Evolutionary conservation across 2,329 filamentous ascomycete genomes (phyloP), one percentile per base, ranked within the genome.

Genomic region (Talaromyces sp.): DNA sequence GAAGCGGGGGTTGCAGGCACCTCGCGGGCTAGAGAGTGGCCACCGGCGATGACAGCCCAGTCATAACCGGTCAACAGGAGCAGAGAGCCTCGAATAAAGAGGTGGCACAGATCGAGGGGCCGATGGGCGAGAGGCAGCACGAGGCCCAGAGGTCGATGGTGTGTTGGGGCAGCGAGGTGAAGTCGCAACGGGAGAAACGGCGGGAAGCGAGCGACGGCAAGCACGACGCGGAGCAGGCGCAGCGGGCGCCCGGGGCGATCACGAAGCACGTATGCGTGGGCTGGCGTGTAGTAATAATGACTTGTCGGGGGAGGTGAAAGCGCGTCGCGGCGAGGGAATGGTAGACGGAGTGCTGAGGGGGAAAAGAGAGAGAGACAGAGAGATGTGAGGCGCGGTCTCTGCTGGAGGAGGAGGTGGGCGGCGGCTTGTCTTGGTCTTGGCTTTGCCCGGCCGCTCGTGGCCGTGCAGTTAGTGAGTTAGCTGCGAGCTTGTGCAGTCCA

Each of bases 1-100:
- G 73, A 75, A 78, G 76, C 75, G 74, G 75, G 75, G 74, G 70
- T 69, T 72, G 44, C 23, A 47, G 59, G 67, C 69, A 74, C 74
- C 70, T 76, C 72, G 73, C 73, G 72, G 73, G 70, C 73, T 76
- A 76, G 67, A 72, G 70, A 72, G 65, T 68, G 74, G 70, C 72
- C 70, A 74, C 68, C 70, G 70, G 68, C 70, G 69, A 64, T 66
- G 69, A 70, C 71, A 64, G 66, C 68, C 72, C 65, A 72, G 72
- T 76, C 76, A 78, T 78, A 75, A 75, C 76, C 74, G 72, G 69
- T 67, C 66, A 59, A 60, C 65, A 61, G 68, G 65, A 59, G 31
- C 47, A 50, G 50, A 30, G 30, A 31, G 12, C 16, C 27, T 53
- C 54, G 16, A 23, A 30, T 9, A 18, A 18, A 59, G 47, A 59